These are phyloP conservation scores for Sordariomycetes sp. DNA, from an alignment of 2,329 filamentous ascomycete genomes.

Conservation along the genomic window DNA sequence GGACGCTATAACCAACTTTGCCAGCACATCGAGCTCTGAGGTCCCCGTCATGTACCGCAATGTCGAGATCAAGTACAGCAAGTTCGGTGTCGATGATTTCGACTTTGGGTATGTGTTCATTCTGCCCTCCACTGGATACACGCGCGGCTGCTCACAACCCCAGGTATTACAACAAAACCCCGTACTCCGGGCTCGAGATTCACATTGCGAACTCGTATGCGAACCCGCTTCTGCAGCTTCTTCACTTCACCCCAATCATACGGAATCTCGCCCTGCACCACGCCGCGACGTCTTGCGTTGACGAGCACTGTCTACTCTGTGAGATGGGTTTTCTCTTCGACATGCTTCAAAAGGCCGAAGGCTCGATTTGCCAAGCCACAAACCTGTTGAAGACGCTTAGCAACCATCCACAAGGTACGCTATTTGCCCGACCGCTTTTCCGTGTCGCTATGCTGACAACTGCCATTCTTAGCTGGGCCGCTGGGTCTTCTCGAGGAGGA, in stretches of 20 bases:
- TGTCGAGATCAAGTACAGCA: conserved; percentile 97
- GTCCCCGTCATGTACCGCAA: conserved; percentile 83
- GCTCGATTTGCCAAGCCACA: conserved; percentile 89
- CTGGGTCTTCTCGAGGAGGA: conserved; percentile 80
- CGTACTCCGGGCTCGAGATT: conserved; percentile 83
- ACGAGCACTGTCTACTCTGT: conserved; percentile 76
- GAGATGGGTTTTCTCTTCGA: conserved; percentile 94
- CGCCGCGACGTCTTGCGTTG: conserved; percentile 70
- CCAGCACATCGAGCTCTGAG: conserved; percentile 44
- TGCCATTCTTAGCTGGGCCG: conserved; percentile 39
- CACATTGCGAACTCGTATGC: conserved; percentile 96
- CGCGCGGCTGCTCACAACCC: conserved; percentile 5
- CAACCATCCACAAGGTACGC: conserved; percentile 59
- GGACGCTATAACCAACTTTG: neutral
- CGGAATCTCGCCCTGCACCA: conserved; percentile 84
- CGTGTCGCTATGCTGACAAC: neutral
- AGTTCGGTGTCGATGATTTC: conserved; percentile 98
- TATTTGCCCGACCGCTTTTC: neutral
- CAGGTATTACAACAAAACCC: conserved; percentile 84
- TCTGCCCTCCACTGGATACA: neutral
- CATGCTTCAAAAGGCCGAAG: conserved; percentile 93
- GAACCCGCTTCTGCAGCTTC: conserved; percentile 80
- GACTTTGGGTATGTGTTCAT: conserved; percentile 68
- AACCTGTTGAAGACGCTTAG: conserved; percentile 88
- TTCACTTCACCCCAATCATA: conserved; percentile 79